Base-by-base conservation (phyloP, 257 asterid species). In the Solanum boliviense region DNA sequence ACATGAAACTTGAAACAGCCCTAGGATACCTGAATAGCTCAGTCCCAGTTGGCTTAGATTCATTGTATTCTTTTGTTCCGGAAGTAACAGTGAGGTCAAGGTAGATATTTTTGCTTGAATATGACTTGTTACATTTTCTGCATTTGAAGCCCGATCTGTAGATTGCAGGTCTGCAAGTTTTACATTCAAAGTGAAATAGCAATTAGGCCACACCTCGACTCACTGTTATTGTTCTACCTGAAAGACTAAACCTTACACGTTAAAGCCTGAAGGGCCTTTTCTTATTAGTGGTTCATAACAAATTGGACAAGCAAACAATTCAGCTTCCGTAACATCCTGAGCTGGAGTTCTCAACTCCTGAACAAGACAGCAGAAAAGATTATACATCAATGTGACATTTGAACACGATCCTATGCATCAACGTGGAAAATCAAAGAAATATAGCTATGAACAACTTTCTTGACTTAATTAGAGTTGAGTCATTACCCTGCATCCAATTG, bases 261-360 rank as follows among this genome's bases (percentile, higher is more conserved):
- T 96, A 93, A 97, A 97, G 84, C 99, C 99, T 13, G 98, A 83
- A 88, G 99, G 99, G 10, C 99, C 99, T 91, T 93, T 97, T 85
- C 99, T 92, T 85, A 93, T 91, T 58, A 96, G 92, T 36, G 98
- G 99, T 84, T 94, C 99, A 60, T 93, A 96, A 89, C 99, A 96
- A 82, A 97, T 94, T 34, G 99, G 98, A 88, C 99, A 96, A 65
- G 98, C 95, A 90, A 97, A 94, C 89, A 96, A 94, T 84, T 93
- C 97, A 32, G 87, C 90, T 58, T 89, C 89, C 18, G 93, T 90
- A 73, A 89, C 86, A 72, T 88, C 94, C 46, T 87, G 87, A 38
- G 85, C 84, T 74, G 91, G 92, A 74, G 87, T 90, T 67, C 65
- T 89, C 71, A 91, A 90, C 88, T 92, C 98, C 98, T 97, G 91